Base-by-base conservation (phyloP, 352 stramenopile species). In the Pythium phragmiticola region DNA sequence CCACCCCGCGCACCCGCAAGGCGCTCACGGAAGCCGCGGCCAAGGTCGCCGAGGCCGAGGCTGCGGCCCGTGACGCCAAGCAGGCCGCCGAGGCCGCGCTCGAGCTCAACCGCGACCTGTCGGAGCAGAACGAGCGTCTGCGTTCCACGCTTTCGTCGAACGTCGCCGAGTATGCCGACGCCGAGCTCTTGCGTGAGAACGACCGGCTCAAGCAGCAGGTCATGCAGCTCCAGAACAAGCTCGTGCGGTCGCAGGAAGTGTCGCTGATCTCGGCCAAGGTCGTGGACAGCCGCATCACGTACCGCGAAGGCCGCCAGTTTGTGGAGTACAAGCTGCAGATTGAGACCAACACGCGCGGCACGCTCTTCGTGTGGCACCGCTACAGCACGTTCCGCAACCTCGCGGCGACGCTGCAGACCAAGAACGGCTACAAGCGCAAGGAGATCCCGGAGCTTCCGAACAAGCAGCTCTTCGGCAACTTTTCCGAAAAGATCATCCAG, bases 11-110 rank as follows among this genome's bases (percentile, higher is more conserved):
- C 43, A 89, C 83, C 0, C 75, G 89, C 17, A 78, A 80, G 57
- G 69, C 77, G 28, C 74, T 92, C 9, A 92, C 80, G 3, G 83
- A 90, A 60, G 84, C 82, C 0, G 84, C 82, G 0, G 77, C 78
- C 3, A 90, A 89, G 69, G 84, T 92, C 39, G 84, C 84, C 0
- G 84, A 92, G 54, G 84, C 84, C 0, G 84, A 92, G 46, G 72
- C 82, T 16, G 80, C 80, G 1, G 84, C 84, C 13, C 73, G 82
- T n/a, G 84, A 92, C 50, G 84, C 84, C 11, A 90, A 92, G 59
- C 66, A 78, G 30, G 66, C 66, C 17, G 70, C 68, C 2, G 65
- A 75, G 56, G 63, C 65, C 5, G 70, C 67, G 3, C 50, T 77
- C 2, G 65, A 70, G 43, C 62, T 75, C 26, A 77, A 77, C 68